Conservation (phyloP, 2,329 filamentous ascomycete genomes). For the Pseudopyricularia cyperi region DNA sequence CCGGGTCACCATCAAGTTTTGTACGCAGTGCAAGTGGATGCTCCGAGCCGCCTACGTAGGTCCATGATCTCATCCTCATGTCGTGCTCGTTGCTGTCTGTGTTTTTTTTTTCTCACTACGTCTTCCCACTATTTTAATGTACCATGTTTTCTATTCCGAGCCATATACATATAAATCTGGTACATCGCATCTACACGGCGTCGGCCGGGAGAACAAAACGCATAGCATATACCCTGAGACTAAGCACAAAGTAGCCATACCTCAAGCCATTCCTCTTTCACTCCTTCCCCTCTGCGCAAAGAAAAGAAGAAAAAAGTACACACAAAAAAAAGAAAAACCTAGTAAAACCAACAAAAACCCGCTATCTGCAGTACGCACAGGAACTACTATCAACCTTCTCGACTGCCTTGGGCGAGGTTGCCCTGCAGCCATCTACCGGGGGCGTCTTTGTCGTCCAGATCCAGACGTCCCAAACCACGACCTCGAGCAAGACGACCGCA, state of each 20-base stretch:
- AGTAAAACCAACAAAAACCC: too few relatives aligned
- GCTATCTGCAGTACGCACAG: conserved; percentile 89
- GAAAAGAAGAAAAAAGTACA: too few relatives aligned
- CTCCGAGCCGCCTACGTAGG: conserved; percentile 72
- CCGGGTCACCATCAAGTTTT: conserved; percentile 78
- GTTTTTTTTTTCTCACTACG: not conserved
- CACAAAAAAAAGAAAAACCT: too few relatives aligned
- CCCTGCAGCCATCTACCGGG: conserved; percentile 73
- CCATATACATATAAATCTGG: too few relatives aligned
- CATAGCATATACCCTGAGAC: too few relatives aligned
- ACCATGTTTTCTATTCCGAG: too few relatives aligned
- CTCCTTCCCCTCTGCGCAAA: too few relatives aligned
- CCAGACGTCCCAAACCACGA: conserved; percentile 9
- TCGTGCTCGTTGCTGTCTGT: not conserved
- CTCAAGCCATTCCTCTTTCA: too few relatives aligned
- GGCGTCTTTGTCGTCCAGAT: conserved; percentile 72
- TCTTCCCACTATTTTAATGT: not conserved
- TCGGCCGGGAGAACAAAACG: too few relatives aligned
- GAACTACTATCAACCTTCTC: conserved; percentile 91
- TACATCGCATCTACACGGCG: too few relatives aligned
- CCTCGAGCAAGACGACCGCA: conserved; percentile 4
- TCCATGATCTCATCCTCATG: too few relatives aligned
- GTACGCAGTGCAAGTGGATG: conserved; percentile 92
- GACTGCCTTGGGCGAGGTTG: conserved; percentile 71
- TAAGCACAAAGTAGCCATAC: too few relatives aligned